A percentile compares a stretch with the other conserved stretches of the same genome.
Evolutionary conservation across 164 flowering plant genomes (phyloP).

Genomic region (Berberis thunbergii): DNA sequence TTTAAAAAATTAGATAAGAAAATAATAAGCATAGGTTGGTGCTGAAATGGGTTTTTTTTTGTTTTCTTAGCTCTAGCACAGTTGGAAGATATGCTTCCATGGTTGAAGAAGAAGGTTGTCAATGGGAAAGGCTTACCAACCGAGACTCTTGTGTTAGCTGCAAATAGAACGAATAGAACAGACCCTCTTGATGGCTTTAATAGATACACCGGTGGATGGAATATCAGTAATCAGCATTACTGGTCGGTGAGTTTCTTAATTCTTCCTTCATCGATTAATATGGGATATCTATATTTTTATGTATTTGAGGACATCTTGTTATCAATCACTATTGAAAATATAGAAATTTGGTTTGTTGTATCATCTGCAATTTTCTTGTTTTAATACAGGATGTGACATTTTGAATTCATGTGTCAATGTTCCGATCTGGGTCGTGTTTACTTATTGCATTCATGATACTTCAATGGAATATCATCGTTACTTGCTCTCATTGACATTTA

Average conservation of each 20-base stretch:
- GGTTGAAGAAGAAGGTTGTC: too few relatives aligned
- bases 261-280: not conserved
- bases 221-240: slow-evolving; percentile 67
- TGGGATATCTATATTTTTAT: not conserved
- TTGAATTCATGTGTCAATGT: not conserved
- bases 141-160: slow-evolving; percentile 37
- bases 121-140: not conserved
- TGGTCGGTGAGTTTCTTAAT: slow-evolving; percentile 66
- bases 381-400: too few relatives aligned
- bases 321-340: not conserved
- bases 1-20: too few relatives aligned
- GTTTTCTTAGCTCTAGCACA: too few relatives aligned
- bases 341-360: not conserved
- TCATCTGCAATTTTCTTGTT: not conserved
- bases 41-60: too few relatives aligned
- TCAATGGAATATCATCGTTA: too few relatives aligned
- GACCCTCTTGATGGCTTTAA: slow-evolving; percentile 61
- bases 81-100: too few relatives aligned
- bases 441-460: not conserved
- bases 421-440: not conserved
- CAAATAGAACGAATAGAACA: slow-evolving; percentile 62
- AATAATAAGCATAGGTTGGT: too few relatives aligned
- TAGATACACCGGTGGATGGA: slow-evolving; percentile 80
- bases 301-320: not conserved
- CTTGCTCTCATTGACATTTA: too few relatives aligned